Evolutionary conservation across 768 basidiomycete genomes (phyloP), one percentile per base, ranked within the genome.

Genomic region (Cyathus striatus): DNA sequence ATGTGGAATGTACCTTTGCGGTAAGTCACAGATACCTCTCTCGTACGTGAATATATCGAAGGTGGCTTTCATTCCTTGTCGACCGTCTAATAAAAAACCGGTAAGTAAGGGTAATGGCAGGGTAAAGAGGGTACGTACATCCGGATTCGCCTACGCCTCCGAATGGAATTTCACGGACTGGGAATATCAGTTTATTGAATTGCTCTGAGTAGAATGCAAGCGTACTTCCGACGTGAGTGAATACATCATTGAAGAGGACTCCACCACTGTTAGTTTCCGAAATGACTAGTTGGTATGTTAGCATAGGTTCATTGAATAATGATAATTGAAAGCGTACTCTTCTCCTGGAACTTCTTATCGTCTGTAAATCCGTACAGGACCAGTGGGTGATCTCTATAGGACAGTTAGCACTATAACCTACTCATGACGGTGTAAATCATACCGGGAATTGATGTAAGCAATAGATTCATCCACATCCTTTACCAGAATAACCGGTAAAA

Each of bases 331-430:
- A n/a, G n/a, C 67, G 24, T 32, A 75, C 76, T 53, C 27, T 55
- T 62, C 7, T 61, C 49, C 44, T 75, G 77, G 0, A 58, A 48
- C 5, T 58, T 55, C 0, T 66, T 59, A 34, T 72, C 62, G 13
- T 78, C 70, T 0, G 77, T 80, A 57, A 87, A 90, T 1, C 66
- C 68, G 49, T 88, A 87, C 18, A 86, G 33, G 3, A 78, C 77
- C 4, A 88, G 68, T 1, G 86, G 77, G 44, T 75, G 69, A 26
- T 74, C 69, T n/a, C 81, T 83, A 41, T n/a, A 38, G 16, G 12
- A n/a, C n/a, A n/a, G n/a, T n/a, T n/a, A n/a, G n/a, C 10, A 38
- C 3, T 38, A 3, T 38, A 16, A 5, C 14, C 16, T 12, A 32
- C 22, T 12, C 4, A 40, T 34, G 20, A 40, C 5, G 1, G 32